Conservation (phyloP, 83 land plant species). For the Picea abies region DNA sequence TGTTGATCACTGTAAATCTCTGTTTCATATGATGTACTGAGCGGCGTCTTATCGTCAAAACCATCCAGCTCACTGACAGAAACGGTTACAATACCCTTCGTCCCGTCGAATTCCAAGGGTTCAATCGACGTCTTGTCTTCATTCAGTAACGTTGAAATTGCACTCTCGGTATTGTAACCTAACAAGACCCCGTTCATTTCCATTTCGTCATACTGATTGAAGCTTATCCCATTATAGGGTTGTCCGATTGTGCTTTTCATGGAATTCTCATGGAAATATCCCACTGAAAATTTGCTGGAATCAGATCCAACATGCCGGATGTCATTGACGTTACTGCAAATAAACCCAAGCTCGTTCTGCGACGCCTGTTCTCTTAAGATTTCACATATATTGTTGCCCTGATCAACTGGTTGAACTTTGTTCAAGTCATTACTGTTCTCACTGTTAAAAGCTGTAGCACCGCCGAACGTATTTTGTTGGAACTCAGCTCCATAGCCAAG, state of each 20-base stretch:
- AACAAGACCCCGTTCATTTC: not conserved
- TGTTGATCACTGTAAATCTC: not conserved
- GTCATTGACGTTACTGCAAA: not conserved
- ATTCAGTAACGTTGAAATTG: not conserved
- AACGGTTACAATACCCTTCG: not conserved
- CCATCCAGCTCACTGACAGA: not conserved
- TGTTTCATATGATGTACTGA: slow-evolving; percentile 1
- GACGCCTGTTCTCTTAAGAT: not conserved
- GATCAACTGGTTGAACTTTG: not conserved
- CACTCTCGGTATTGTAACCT: not conserved
- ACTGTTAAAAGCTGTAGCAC: not conserved
- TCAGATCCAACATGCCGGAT: not conserved
- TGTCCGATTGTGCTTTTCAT: slow-evolving; percentile 5
- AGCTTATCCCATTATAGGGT: not conserved
- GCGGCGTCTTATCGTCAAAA: not conserved
- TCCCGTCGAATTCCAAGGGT: not conserved
- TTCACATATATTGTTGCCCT: not conserved
- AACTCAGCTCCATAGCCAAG: not conserved
- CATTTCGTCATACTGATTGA: slow-evolving; percentile 7
- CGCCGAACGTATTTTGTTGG: not conserved
- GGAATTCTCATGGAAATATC: not conserved
- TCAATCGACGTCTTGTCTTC: not conserved
- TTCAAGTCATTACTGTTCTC: not conserved
- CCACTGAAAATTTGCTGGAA: too few species aligned
- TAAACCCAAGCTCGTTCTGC: not conserved